These are phyloP conservation scores for Oropetium thomaeum DNA, from an alignment of 176 grass and related monocot species.

Conservation along the genomic window DNA sequence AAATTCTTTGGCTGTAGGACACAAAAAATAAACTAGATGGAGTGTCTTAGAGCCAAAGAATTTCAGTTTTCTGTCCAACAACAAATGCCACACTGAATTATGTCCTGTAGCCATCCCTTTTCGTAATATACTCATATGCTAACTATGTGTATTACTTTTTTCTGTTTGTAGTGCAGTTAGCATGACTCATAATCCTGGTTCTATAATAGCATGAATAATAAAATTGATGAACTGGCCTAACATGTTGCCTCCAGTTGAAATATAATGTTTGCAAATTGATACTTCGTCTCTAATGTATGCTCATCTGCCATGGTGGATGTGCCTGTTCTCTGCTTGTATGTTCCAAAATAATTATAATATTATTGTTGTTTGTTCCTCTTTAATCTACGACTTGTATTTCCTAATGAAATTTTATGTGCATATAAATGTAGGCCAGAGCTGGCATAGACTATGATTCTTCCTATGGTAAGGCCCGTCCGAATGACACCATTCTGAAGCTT, in stretches of 20 bases:
- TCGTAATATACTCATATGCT: background rate
- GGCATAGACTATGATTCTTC: conserved; percentile 96
- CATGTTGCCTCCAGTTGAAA: background rate
- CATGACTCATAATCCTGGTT: background rate
- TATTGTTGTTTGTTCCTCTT: background rate
- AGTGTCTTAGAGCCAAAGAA: no score
- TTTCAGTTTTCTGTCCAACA: no score
- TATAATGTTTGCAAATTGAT: background rate
- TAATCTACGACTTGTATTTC: background rate
- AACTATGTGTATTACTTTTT: background rate
- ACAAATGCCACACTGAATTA: no score
- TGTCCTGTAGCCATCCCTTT: no score
- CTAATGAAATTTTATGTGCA: background rate
- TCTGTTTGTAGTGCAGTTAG: background rate
- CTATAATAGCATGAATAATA: background rate
- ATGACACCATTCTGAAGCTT: conserved; percentile 95
- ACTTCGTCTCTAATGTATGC: background rate
- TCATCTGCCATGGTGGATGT: background rate
- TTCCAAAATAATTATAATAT: background rate
- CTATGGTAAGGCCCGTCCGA: conserved; percentile 77
- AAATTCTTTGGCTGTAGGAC: no score
- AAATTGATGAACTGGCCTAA: background rate
- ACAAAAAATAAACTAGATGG: no score
- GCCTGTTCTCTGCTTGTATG: background rate
- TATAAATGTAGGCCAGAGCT: conserved; percentile 67